phyloP scores from a whole-genome alignment of 352 stramenopile species.

The Pythium inflatum region DNA sequence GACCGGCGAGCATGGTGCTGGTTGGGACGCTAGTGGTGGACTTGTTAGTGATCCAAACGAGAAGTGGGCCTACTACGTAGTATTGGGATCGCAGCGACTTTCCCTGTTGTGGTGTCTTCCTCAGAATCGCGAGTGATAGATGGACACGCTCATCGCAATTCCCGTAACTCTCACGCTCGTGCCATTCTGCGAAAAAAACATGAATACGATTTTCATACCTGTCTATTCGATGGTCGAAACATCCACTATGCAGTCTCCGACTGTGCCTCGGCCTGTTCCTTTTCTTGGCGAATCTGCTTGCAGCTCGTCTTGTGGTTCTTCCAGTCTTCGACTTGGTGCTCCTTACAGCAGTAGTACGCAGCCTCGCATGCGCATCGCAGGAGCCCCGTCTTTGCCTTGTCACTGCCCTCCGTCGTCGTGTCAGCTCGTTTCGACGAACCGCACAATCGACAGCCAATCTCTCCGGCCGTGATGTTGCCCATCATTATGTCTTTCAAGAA shows the following conservation, averaged over 20 bases:
- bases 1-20: conserved; percentile 3
- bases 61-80: not conserved
- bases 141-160: not conserved
- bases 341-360: conserved; percentile 85
- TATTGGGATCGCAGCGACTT: too few relatives aligned
- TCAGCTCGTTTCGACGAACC: conserved; percentile 46
- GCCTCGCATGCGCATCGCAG: conserved; percentile 75
- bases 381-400: conserved; percentile 33
- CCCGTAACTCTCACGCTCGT: not conserved
- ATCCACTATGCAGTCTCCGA: too few relatives aligned
- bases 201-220: too few relatives aligned
- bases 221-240: too few relatives aligned
- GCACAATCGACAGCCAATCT: conserved; percentile 76
- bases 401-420: not conserved
- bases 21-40: not conserved
- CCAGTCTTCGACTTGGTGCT: conserved; percentile 85
- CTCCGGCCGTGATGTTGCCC: conserved; percentile 54
- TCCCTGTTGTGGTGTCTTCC: not conserved
- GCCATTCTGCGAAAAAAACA: not conserved
- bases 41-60: conserved; percentile 3
- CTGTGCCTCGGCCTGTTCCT: conserved; percentile 11
- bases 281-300: conserved; percentile 62
- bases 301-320: conserved; percentile 76
- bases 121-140: not conserved
- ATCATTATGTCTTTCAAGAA: conserved; percentile 78